Evolutionary conservation across 1,139 yeast species (phyloP), one percentile per base, ranked within the genome.

Genomic region (Suhomyces terraborum): DNA sequence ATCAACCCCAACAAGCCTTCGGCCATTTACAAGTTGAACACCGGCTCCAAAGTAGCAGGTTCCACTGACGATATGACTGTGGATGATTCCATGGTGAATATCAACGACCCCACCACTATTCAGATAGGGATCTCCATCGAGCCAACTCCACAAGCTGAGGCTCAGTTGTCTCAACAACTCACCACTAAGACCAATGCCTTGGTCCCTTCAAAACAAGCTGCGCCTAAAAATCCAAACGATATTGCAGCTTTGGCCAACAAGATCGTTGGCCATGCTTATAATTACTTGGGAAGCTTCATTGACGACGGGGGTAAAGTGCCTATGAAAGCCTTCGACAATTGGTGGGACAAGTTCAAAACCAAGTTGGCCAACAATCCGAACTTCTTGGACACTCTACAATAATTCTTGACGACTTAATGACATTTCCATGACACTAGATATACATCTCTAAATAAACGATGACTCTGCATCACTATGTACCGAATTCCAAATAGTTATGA

Each of bases 311-410:
- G 95, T 1, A 86, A 79, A 53, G 96, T 91, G 5, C 88, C 94
- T 3, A 87, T 93, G 61, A 86, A 83, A 56, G 88, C 84, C 35
- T 91, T 93, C 56, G 95, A 93, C 59, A 84, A 80, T 27, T 93
- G 99, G 99, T 91, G 98, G 98, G 82, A 77, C 48, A 93, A 89
- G 64, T 94, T 93, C 66, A 85, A 79, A 60, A 66, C 78, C 10
- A 83, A 85, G 56, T 58, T 93, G 43, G 74, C 79, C 13, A 83
- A 83, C 48, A 94, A 94, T 58, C 97, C 97, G 1, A 79, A 78
- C 42, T 93, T 88, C 56, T 64, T 93, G 38, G 88, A 87, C 47
- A 66, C 40, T 7, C 28, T 41, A 28, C 35, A 42, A 26, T 37
- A 25, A 35, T 21, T 8, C 4, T n/a, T 32, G 8, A 23, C 29